Base-by-base conservation (phyloP, 257 asterid species). In the Plantago elongata region DNA sequence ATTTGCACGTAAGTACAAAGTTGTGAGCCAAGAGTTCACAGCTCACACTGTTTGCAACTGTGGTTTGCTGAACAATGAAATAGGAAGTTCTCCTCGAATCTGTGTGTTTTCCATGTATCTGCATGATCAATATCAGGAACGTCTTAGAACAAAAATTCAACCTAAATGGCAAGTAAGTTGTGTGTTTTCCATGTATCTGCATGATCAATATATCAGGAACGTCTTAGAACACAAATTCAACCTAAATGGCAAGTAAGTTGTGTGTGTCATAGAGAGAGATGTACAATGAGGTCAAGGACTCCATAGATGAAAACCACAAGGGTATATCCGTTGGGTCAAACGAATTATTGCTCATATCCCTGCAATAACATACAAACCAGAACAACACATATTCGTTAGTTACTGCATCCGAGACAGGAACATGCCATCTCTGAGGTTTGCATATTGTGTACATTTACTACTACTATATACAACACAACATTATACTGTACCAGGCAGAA, bases 311-410 rank as follows among this genome's bases (percentile, higher is more conserved):
- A 65, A 85, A 66, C 95, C 95, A 90, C 7, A 71, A 55, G 1
- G 93, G 95, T 73, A 78, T 40, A 63, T 75, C 77, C 9, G 90
- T 75, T 18, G 71, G 69, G 61, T 72, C 72, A 60, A 90, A 90
- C 2, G 93, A 66, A 59, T 87, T 87, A 65, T 87, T 87, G 90
- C 97, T 90, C 72, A 85, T 61, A 69, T 90, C 97, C 85, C 96
- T 90, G 95, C 59, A 29, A 54, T 18, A 17, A 2, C 1, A 18
- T 9, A 29, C 17, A 27, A 34, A 34, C 40, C 14, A 50, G 22
- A 50, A 14, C 1, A 38, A 11, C 0, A 4, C 18, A 12, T 9
- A 22, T 18, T 52, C 22, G 14, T 51, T 13, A 43, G 29, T 18
- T 27, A 70, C 30, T 48, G 18, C 2, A 44, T 47, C 30, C 11